Evolutionary conservation across 768 basidiomycete species (phyloP), one percentile per base, ranked within the genome.

Genomic region (Mycena maculata): DNA sequence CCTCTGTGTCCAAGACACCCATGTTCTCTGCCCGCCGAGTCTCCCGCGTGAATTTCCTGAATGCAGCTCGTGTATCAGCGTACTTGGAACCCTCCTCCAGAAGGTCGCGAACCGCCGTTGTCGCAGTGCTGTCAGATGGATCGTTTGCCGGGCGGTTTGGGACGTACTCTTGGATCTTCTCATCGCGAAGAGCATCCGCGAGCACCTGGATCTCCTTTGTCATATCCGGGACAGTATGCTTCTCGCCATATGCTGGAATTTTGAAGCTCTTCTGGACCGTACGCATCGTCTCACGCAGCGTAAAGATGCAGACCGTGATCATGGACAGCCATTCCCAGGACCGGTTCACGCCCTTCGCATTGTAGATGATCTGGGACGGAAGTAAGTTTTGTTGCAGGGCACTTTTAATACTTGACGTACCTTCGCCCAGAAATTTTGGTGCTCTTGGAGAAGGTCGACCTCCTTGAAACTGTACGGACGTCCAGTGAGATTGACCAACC

Each of bases 401-500:
- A 13, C 3, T 11, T 27, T 6, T 5, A 7, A 9, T 18, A 9
- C 12, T 25, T n/a, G 23, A 25, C 25, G 6, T 42, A 56, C 39
- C 39, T 56, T 71, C 13, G 66, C 58, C 60, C 62, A 72, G 28
- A 68, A 65, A 44, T 33, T 31, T n/a, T 25, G 42, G 12, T 47
- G 57, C 22, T 47, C 57, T 25, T 45, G 44, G n/a, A 58, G 22
- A 22, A 63, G 49, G 53, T 73, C 71, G 0, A 72, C 70, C 25
- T 68, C 66, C 52, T 71, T 71, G 56, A 70, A 72, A 15, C 70
- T 44, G 12, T 56, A 45, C 4, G 31, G 20, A 1, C 41, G 23
- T 1, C 72, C 72, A 16, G 49, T 53, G 11, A 68, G 39, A 31
- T 72, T 72, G 15, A 72, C 67, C 1, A 72, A 60, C 71, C 71